Base-by-base conservation (phyloP, 768 basidiomycete genomes). In the Coprinopsis marcescibilis region DNA sequence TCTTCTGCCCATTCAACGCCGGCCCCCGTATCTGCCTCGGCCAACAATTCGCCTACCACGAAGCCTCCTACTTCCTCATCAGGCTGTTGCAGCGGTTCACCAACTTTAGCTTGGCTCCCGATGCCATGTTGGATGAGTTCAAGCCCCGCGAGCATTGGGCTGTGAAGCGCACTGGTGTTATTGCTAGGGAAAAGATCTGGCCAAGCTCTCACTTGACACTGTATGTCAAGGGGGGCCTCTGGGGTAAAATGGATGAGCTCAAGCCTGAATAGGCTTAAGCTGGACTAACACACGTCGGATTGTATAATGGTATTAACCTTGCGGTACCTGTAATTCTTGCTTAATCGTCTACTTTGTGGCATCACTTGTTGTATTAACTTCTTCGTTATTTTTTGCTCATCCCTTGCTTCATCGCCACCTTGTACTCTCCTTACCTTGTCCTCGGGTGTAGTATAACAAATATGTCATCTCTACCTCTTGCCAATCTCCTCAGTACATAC, bases 11-110 rank as follows among this genome's bases (percentile, higher is more conserved):
- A 2, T 77, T 77, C 62, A 77, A 75, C 49, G 75, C 73, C 1
- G 73, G 74, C 1, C 74, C 74, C 1, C 58, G 75, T 3, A 77
- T 75, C n/a, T 77, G 73, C 50, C 61, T 75, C 3, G 75, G 74
- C 2, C 75, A 77, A 60, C 72, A 66, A 57, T 65, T 64, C 51
- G 80, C 80, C 3, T 80, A 81, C 58, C 75, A 78, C 48, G 77
- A 78, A 56, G 58, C 71, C 2, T 78, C 76, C 0, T 81, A 74
- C 57, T 75, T 80, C 60, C 63, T 82, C 15, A 64, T 78, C 40
- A 65, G 73, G 7, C 57, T 81, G 1, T 55, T 83, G 7, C 80
- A 83, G 55, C 57, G 53, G 7, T 78, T 78, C 56, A 66, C 65
- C 4, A 58, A 60, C 0, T 61, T 82, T 43, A 55, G 57, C 2